Evolutionary conservation across 1,139 yeast genomes (phyloP), one percentile per base, ranked within the genome.

Genomic region (Pichia kudriavzevii): DNA sequence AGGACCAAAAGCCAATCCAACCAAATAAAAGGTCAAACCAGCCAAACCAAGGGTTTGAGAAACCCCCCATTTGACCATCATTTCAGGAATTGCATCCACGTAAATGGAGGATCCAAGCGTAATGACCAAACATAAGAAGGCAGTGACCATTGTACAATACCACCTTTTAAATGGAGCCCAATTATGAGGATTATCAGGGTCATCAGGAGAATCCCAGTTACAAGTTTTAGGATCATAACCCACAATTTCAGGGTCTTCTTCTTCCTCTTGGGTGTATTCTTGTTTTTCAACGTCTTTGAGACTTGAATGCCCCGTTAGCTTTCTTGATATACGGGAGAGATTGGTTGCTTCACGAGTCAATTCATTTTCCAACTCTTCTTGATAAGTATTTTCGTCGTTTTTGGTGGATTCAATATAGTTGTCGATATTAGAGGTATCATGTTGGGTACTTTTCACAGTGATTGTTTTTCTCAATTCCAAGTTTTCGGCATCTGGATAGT

Each of bases 1-100:
- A 1, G 91, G 91, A 7, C 85, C 85, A 42, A 73, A 57, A 0
- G 87, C 79, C 35, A 81, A 65, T 12, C 94, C 93, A 32, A 81
- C 40, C 39, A 82, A 59, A 52, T 81, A 82, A 45, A 81, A 70
- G 0, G 91, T 73, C 42, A 81, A 65, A 8, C 91, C 93, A 1
- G 82, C 60, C 23, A 80, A 52, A 13, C 72, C 76, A 41, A 79
- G 60, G 31, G 75, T 78, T 53, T 73, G 69, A 7, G 76, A 69
- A n/a, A 67, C 64, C 5, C 62, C 60, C 53, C 78, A 69, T 39
- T 59, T 49, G 0, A 38, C 40, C 51, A 60, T 56, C 46, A 79
- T 50, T 41, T 74, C 78, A 5, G 73, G 69, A 4, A 75, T 68
- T 39, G 83, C 79, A 39, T 72, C 68, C 19, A 78, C 79, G 48